Conservation (phyloP, 306 rosid species). For the Lathyrus tuberosus region DNA sequence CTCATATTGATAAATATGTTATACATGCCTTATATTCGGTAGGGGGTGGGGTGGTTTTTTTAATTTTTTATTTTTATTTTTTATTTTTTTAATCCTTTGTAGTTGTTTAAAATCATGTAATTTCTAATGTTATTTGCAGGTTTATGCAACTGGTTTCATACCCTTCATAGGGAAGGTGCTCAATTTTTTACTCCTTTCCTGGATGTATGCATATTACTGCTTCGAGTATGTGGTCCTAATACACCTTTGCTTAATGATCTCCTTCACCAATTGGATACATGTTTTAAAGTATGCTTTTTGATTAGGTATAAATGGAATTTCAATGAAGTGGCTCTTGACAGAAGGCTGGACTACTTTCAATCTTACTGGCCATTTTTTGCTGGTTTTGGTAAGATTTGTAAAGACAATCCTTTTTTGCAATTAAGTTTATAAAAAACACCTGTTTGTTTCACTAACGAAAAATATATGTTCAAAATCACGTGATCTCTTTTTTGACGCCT, state of each 20-base stretch:
- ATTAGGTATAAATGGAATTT: conserved; percentile 93
- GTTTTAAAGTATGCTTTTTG: conserved; percentile 34
- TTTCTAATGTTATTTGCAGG: conserved; percentile 57
- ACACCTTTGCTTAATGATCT: conserved; percentile 33
- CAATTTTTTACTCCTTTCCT: conserved; percentile 79
- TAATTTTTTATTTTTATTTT: too few relatives aligned
- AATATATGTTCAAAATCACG: conserved; percentile 32
- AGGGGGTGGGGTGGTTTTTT: conserved; percentile 1
- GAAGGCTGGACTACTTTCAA: conserved; percentile 78
- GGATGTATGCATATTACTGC: conserved; percentile 98
- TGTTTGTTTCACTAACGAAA: conserved; percentile 22
- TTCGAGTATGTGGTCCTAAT: conserved; percentile 76
- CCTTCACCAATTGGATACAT: conserved; percentile 20
- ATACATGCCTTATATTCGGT: conserved; percentile 31
- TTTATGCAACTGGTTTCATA: conserved; percentile 74
- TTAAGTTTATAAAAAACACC: conserved; percentile 13
- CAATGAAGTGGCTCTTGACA: conserved; percentile 75
- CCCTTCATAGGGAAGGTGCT: conserved; percentile 82
- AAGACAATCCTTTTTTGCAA: conserved; percentile 21
- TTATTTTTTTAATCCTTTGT: conserved; percentile 20
- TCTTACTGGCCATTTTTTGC: conserved; percentile 93
- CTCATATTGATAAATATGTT: conserved; percentile 19
- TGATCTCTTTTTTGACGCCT: conserved; percentile 14
- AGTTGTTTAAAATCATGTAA: conserved; percentile 27
- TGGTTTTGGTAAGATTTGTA: conserved; percentile 72